phyloP scores from a whole-genome alignment of 257 asterid genomes.

The Solanum sejunctum region DNA sequence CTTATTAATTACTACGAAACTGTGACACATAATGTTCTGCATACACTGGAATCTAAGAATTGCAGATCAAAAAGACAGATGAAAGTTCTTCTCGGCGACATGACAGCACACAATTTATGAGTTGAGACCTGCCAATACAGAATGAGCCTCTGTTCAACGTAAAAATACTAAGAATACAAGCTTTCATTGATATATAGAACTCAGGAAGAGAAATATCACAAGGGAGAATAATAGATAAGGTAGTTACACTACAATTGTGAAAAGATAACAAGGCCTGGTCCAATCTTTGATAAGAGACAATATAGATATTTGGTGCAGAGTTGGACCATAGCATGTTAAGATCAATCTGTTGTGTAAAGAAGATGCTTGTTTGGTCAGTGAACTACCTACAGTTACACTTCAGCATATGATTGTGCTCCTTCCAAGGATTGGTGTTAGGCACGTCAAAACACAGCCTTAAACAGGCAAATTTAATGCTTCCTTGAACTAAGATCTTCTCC shows the following conservation, averaged over 20 bases:
- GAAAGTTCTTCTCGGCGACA: not conserved
- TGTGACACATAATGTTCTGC: not conserved
- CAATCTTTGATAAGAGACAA: not conserved
- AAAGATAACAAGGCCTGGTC: not conserved
- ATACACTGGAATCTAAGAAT: not conserved
- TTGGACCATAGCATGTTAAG: not conserved
- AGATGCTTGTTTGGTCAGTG: not conserved
- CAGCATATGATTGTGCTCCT: not conserved
- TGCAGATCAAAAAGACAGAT: not conserved
- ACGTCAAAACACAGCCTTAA: not conserved
- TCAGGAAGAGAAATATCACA: not conserved
- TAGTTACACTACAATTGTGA: not conserved
- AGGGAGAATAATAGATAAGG: not conserved
- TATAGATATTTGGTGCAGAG: not conserved
- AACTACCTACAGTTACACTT: not conserved
- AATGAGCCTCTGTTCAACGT: not conserved
- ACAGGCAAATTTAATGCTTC: constrained; percentile 9
- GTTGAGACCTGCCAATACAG: not conserved
- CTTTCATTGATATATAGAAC: not conserved
- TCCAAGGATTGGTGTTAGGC: not conserved
- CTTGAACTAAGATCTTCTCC: constrained; percentile 9
- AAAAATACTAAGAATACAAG: not conserved
- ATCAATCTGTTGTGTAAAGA: not conserved
- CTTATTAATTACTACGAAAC: not conserved
- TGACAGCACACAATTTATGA: not conserved